Evolutionary conservation across 1,139 yeast species (phyloP).

Genomic region (Suhomyces terraborum): DNA sequence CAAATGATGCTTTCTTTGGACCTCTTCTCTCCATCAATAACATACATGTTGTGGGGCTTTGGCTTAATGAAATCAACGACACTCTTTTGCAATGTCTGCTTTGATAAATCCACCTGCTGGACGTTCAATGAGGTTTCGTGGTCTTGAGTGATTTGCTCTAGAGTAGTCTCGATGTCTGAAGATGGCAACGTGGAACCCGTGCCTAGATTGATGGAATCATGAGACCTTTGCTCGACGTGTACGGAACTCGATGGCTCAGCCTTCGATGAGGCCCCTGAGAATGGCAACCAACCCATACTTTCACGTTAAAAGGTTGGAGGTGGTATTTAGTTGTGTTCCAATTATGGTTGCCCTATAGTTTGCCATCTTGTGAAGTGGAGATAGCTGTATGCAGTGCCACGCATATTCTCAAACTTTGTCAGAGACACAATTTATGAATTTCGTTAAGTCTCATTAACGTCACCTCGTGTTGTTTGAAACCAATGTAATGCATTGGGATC

Average conservation of each 20-base stretch:
- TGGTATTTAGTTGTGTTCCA: background rate
- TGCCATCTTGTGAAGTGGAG: background rate
- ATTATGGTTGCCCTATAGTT: constrained; percentile 5
- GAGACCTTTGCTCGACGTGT: constrained; percentile 42
- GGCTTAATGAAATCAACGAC: constrained; percentile 26
- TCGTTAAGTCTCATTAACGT: constrained; percentile 42
- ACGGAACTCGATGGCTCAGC: constrained; percentile 11
- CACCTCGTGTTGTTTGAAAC: constrained; percentile 32
- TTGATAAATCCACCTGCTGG: constrained; percentile 13
- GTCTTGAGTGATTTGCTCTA: constrained; percentile 34
- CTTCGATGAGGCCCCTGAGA: constrained; percentile 12
- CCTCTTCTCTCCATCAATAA: constrained; percentile 49
- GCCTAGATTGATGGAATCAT: constrained; percentile 28
- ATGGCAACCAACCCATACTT: constrained; percentile 32
- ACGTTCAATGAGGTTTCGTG: constrained; percentile 18
- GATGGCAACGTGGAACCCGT: constrained; percentile 7
- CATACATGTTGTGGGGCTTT: constrained; percentile 38
- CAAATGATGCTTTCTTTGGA: constrained; percentile 45
- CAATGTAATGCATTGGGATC: constrained; percentile 21
- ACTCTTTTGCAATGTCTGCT: constrained; percentile 9
- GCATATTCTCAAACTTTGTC: background rate
- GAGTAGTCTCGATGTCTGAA: constrained; percentile 40
- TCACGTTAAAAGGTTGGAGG: background rate
- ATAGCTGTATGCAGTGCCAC: background rate
- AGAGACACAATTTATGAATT: constrained; percentile 26